A percentile compares a stretch with the other conserved stretches of the same genome.
Conservation (phyloP, 2,329 filamentous ascomycete species). For the Trichoderma harzianum region DNA sequence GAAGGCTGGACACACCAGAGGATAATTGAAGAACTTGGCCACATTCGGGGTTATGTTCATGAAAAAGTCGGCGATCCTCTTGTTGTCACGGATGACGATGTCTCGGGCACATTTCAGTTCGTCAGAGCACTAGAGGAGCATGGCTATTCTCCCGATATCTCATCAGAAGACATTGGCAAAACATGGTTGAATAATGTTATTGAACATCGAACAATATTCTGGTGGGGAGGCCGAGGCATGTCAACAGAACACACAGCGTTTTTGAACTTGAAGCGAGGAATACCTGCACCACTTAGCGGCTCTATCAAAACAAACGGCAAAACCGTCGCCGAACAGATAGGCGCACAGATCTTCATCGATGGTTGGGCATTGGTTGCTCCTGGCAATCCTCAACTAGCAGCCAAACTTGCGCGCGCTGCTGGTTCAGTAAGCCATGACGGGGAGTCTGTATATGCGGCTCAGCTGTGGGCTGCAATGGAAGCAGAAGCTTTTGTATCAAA, state of each 20-base stretch:
- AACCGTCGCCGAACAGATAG: constrained; percentile 34
- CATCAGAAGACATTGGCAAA: constrained; percentile 18
- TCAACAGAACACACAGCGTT: constrained; percentile 39
- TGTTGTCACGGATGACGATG: constrained; percentile 34
- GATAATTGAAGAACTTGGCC: constrained; percentile 32
- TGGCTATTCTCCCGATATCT: background rate
- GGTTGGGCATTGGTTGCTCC: constrained; percentile 35
- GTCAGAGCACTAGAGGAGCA: constrained; percentile 36
- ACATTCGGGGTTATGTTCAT: constrained; percentile 34
- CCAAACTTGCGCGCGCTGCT: constrained; percentile 32
- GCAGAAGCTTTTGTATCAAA: constrained; percentile 34
- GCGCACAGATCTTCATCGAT: constrained; percentile 40
- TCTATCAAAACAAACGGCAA: constrained; percentile 21
- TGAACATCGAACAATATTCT: constrained; percentile 31
- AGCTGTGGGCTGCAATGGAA: constrained; percentile 40
- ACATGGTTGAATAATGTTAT: constrained; percentile 21
- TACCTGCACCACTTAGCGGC: constrained; percentile 33
- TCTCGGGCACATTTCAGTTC: constrained; percentile 36
- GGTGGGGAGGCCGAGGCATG: constrained; percentile 39
- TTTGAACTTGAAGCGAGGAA: constrained; percentile 36
- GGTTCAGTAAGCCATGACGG: constrained; percentile 38
- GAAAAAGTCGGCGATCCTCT: constrained; percentile 27
- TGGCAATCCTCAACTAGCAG: constrained; percentile 30
- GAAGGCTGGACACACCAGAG: constrained; percentile 36
- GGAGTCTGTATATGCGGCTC: constrained; percentile 35